phyloP scores from a whole-genome alignment of 2,329 filamentous ascomycete species.

The Pseudocercospora ulei region DNA sequence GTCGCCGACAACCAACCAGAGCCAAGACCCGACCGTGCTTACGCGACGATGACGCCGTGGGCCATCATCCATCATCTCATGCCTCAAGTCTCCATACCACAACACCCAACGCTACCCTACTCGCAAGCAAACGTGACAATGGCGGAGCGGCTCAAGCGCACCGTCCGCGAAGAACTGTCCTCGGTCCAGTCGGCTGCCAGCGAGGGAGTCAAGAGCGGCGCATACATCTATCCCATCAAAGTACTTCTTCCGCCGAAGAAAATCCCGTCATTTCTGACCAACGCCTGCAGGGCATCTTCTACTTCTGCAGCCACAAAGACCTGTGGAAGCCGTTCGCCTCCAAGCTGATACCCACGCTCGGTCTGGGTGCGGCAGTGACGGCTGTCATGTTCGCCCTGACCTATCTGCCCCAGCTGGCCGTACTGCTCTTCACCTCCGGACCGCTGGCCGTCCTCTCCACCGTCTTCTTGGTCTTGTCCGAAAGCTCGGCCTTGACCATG shows the following conservation, averaged over 20 bases:
- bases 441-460: conserved; percentile 68
- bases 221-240: conserved; percentile 80
- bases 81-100: too few species aligned
- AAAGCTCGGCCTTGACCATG: conserved; percentile 44
- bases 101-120: too few species aligned
- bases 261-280: conserved; percentile 1
- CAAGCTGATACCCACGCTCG: conserved; percentile 53
- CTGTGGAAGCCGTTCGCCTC: conserved; percentile 52
- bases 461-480: conserved; percentile 52
- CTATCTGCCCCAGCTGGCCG: conserved; percentile 72
- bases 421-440: conserved; percentile 76
- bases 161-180: conserved; percentile 59
- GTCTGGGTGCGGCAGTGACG: conserved; percentile 62
- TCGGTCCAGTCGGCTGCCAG: conserved; percentile 54
- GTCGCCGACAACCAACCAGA: too few species aligned
- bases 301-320: conserved; percentile 49
- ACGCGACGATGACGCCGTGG: not conserved
- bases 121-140: too few species aligned
- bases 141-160: conserved; percentile 45
- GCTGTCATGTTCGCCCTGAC: conserved; percentile 75
- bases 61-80: not conserved
- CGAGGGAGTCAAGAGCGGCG: conserved; percentile 62
- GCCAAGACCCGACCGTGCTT: conserved; percentile 1
- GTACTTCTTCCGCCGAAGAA: conserved; percentile 31
- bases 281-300: conserved; percentile 48